These are phyloP conservation scores for Stemphylium vesicarium DNA, from an alignment of 2,329 filamentous ascomycete species.

Conservation along the genomic window DNA sequence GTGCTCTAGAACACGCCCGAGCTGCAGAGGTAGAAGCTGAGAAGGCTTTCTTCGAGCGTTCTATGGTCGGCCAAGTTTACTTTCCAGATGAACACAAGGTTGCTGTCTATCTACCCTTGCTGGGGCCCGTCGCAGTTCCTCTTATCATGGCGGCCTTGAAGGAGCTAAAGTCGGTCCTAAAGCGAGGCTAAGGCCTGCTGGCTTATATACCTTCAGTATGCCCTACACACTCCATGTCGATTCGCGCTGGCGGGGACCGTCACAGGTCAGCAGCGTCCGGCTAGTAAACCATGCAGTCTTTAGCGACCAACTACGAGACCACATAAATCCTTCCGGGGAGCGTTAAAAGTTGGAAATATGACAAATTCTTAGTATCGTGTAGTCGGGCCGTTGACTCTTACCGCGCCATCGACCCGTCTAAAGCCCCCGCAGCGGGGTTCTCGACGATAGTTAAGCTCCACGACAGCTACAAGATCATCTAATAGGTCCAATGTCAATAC, in stretches of 20 bases:
- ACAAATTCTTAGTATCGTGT: not conserved
- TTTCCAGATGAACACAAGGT: conserved; percentile 99
- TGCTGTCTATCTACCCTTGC: conserved; percentile 88
- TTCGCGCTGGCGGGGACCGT: not conserved
- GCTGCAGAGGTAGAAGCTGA: conserved; percentile 89
- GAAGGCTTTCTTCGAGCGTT: conserved; percentile 96
- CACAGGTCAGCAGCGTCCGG: not conserved
- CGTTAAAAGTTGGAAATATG: not conserved
- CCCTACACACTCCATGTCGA: too few species aligned
- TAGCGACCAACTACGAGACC: not conserved
- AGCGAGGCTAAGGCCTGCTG: conserved; percentile 21
- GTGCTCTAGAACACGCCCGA: conserved; percentile 78
- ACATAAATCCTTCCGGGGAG: not conserved
- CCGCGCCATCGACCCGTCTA: not conserved
- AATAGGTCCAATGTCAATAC: not conserved
- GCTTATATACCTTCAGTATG: too few species aligned
- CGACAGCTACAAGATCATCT: not conserved
- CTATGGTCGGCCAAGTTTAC: conserved; percentile 98
- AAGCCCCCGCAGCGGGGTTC: conserved; percentile 8
- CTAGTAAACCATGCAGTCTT: not conserved
- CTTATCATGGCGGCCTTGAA: conserved; percentile 83
- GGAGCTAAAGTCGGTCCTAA: conserved; percentile 57
- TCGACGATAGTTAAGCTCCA: not conserved
- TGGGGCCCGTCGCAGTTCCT: conserved; percentile 91
- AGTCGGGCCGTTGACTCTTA: not conserved